phyloP scores from a whole-genome alignment of 2,329 filamentous ascomycete species.

The Epichloe sibirici region DNA sequence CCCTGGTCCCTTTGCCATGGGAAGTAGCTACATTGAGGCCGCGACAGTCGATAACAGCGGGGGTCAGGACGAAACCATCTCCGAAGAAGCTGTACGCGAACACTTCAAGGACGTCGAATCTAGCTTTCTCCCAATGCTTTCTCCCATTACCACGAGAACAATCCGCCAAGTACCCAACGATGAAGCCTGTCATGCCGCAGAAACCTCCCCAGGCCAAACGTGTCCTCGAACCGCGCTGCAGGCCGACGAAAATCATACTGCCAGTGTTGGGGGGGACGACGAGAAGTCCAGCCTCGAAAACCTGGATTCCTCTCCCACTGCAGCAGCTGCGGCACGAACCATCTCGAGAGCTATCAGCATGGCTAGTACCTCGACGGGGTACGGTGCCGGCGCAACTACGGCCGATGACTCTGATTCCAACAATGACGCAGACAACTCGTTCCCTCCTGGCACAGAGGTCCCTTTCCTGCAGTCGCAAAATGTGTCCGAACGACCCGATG shows the following conservation, averaged over 20 bases:
- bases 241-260: constrained; percentile 12
- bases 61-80: constrained; percentile 32
- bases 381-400: constrained; percentile 3
- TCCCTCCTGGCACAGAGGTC: constrained; percentile 17
- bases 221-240: constrained; percentile 10
- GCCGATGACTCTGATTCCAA: constrained; percentile 12
- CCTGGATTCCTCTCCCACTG: constrained; percentile 44
- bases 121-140: constrained; percentile 48
- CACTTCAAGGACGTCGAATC: constrained; percentile 54
- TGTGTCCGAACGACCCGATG: constrained; percentile 24
- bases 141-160: constrained; percentile 38
- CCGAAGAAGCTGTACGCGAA: constrained; percentile 39
- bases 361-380: constrained; percentile 19
- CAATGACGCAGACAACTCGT: constrained; percentile 17
- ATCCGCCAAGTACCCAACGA: constrained; percentile 18
- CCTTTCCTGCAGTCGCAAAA: constrained; percentile 20
- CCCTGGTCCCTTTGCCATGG: constrained; percentile 8
- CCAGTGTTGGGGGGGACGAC: constrained; percentile 23
- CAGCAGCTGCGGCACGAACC: constrained; percentile 40
- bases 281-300: constrained; percentile 40
- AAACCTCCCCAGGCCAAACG: constrained; percentile 26
- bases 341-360: constrained; percentile 39
- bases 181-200: constrained; percentile 48
- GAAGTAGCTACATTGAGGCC: constrained; percentile 32
- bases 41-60: constrained; percentile 23